Conservation (phyloP, 352 stramenopile genomes). For the Aphanomyces euteiches region DNA sequence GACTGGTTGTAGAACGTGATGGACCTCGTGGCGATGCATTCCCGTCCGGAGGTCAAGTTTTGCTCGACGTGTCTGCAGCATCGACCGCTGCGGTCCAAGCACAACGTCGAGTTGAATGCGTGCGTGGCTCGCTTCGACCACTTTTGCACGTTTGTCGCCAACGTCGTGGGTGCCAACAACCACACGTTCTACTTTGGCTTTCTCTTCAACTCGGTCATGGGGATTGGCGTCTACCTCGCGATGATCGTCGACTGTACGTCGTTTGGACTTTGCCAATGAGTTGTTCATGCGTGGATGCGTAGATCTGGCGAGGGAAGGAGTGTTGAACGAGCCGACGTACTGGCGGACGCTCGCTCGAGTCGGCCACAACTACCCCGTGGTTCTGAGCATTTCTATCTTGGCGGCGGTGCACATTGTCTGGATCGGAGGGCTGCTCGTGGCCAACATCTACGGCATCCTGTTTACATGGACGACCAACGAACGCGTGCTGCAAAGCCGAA, state of each 20-base stretch:
- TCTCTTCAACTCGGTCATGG: slow-evolving; percentile 63
- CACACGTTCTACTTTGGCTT: slow-evolving; percentile 93
- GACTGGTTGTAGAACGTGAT: slow-evolving; percentile 49
- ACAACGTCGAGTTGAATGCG: slow-evolving; percentile 70
- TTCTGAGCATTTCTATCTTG: slow-evolving; percentile 52
- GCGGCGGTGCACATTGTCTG: slow-evolving; percentile 53
- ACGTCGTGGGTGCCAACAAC: slow-evolving; percentile 94
- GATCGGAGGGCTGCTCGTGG: slow-evolving; percentile 69
- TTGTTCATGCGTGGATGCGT: background rate
- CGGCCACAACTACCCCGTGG: slow-evolving; percentile 55
- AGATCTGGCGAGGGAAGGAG: slow-evolving; percentile 2
- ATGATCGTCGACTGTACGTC: background rate
- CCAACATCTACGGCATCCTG: slow-evolving; percentile 61
- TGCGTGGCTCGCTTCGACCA: slow-evolving; percentile 84
- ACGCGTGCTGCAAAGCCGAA: slow-evolving; percentile 55
- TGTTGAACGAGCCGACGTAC: slow-evolving; percentile 26
- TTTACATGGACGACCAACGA: slow-evolving; percentile 75
- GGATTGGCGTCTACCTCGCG: slow-evolving; percentile 50
- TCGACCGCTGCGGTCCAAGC: slow-evolving; percentile 72
- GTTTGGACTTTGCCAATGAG: background rate
- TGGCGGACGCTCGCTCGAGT: slow-evolving; percentile 45
- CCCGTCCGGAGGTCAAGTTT: slow-evolving; percentile 63
- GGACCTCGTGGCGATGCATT: slow-evolving; percentile 66
- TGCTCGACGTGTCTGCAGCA: slow-evolving; percentile 77
- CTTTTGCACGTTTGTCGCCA: slow-evolving; percentile 85